Base-by-base conservation (phyloP, 306 rosid genomes). In the Luffa aegyptiaca region DNA sequence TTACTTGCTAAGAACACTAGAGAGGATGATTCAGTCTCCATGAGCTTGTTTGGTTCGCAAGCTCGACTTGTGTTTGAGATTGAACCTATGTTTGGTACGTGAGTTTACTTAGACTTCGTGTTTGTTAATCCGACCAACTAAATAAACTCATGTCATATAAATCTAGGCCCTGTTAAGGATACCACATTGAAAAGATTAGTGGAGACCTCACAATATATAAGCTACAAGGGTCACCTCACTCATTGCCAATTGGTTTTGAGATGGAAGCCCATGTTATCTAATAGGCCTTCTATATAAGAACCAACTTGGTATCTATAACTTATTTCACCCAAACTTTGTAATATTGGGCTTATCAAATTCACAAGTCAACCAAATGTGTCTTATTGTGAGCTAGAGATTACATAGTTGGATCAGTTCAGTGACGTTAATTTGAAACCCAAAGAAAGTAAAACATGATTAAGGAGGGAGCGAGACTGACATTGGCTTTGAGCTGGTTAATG, bases 401-500 rank as follows among this genome's bases (percentile, higher is more conserved):
- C 76, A 70, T 16, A 20, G 77, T 45, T 48, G 9, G 3, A 72
- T 72, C 45, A 37, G 45, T 18, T 33, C 69, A 63, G 6, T 10
- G 20, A 48, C 5, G 21, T 48, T 18, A 41, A 69, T 69, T 69
- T n/a, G 49, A 69, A 42, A 69, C 36, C 49, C 35, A 18, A n/a
- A 56, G 9, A 18, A 42, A 79, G 44, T 13, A 13, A 74, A 21
- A 33, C 0, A 33, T 3, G 61, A 3, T 65, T 21, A 8, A 16
- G 44, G 13, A 45, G 12, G 2, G 37, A 42, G 10, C 41, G 81
- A 49, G 41, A 84, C 45, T 69, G 59, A 93, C 99, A 81, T 95
- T 95, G 89, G 97, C 96, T 86, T 95, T 95, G 84, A 95, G 99
- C 89, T 91, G 97, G 78, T 91, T 95, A 86, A 93, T 95, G 92